phyloP scores from a whole-genome alignment of 345 rosid genomes.

The Corchorus olitorius region DNA sequence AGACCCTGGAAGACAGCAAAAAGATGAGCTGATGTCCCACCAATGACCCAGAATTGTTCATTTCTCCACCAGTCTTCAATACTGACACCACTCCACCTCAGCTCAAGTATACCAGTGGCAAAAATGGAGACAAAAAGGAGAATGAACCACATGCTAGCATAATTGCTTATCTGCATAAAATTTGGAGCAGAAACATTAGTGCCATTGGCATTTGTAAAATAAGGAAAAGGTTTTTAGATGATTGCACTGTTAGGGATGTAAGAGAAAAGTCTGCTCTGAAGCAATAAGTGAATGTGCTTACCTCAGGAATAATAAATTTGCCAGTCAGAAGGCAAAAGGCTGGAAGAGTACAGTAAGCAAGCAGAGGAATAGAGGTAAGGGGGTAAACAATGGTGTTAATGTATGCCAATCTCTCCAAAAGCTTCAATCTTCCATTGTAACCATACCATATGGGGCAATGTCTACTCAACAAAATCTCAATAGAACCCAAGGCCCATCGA shows the following conservation, averaged over 20 bases:
- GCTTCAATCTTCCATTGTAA: constrained; percentile 76
- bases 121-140: constrained; percentile 88
- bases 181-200: constrained; percentile 8
- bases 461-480: constrained; percentile 94
- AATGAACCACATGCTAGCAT: constrained; percentile 97
- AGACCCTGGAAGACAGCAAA: constrained; percentile 99
- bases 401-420: constrained; percentile 91
- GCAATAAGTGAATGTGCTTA: constrained; percentile 24
- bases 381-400: constrained; percentile 98
- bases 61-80: constrained; percentile 99
- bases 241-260: neutral
- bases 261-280: neutral
- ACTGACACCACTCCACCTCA: constrained; percentile 95
- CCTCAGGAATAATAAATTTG: constrained; percentile 98
- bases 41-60: constrained; percentile 99
- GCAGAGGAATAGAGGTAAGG: constrained; percentile 84
- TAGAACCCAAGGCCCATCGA: constrained; percentile 98
- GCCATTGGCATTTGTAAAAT: neutral
- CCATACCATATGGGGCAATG: constrained; percentile 99
- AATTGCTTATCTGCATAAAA: constrained; percentile 90
- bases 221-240: neutral
- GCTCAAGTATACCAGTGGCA: constrained; percentile 86
- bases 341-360: constrained; percentile 93
- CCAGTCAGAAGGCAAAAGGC: constrained; percentile 95
- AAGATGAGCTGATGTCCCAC: constrained; percentile 98